Evolutionary conservation across 345 rosid species (phyloP).

Genomic region (Gossypium rotundifolium): DNA sequence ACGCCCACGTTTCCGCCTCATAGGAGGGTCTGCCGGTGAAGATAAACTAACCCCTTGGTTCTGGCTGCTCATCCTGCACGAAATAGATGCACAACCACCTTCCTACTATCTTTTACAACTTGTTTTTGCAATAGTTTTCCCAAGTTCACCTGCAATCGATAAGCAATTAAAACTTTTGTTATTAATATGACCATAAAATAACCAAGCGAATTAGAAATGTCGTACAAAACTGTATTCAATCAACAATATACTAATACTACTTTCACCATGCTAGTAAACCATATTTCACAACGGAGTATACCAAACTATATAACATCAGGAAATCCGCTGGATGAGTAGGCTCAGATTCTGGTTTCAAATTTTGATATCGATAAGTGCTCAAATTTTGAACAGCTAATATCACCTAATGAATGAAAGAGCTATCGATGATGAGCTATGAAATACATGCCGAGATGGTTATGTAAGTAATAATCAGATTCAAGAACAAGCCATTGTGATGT

Average conservation of each 20-base stretch:
- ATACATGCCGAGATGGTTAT: not conserved
- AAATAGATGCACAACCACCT: not conserved
- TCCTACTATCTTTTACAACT: not conserved
- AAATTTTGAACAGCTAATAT: not conserved
- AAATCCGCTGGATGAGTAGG: not conserved
- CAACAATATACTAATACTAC: not conserved
- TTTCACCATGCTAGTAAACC: not conserved
- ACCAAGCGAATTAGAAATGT: not conserved
- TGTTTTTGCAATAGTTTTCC: not conserved
- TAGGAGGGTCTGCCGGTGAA: slow-evolving; percentile 4
- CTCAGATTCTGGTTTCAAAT: not conserved
- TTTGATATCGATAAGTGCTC: not conserved
- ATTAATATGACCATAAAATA: not conserved
- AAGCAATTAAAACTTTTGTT: not conserved
- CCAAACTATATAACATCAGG: not conserved
- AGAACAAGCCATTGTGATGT: not conserved
- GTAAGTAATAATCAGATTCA: not conserved
- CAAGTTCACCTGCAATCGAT: not conserved
- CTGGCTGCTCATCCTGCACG: slow-evolving; percentile 15
- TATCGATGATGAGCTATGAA: not conserved
- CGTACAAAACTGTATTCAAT: not conserved
- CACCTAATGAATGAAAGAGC: not conserved
- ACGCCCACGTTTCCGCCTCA: slow-evolving; percentile 16
- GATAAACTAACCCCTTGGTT: slow-evolving; percentile 9
- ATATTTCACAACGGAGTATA: not conserved